These are phyloP conservation scores for Phlegmacium glaucopus DNA, from an alignment of 768 basidiomycete genomes.

Conservation along the genomic window DNA sequence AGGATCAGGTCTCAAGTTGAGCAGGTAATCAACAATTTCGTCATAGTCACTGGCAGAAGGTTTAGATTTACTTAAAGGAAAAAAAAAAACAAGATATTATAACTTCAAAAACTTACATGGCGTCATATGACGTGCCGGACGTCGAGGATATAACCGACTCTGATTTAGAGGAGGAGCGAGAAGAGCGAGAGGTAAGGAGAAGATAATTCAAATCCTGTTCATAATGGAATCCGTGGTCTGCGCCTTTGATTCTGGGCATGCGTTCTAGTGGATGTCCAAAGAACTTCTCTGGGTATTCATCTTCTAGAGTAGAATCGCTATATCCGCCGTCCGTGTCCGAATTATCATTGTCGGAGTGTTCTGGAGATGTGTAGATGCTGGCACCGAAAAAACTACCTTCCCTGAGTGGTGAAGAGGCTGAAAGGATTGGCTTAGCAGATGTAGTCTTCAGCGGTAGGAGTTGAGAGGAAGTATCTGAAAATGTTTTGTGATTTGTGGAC, in stretches of 20 bases:
- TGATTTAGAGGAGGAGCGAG: slow-evolving; percentile 15
- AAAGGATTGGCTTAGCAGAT: background rate
- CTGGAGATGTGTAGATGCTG: slow-evolving; percentile 20
- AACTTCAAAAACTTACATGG: slow-evolving; percentile 1
- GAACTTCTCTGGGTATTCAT: slow-evolving; percentile 14
- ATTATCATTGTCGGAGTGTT: slow-evolving; percentile 15
- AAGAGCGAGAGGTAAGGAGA: slow-evolving; percentile 14
- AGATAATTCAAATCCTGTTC: slow-evolving; percentile 18
- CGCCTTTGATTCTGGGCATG: slow-evolving; percentile 27
- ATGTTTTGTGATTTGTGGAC: background rate
- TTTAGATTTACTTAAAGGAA: slow-evolving; percentile 4
- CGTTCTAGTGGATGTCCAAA: slow-evolving; percentile 35
- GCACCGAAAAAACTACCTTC: slow-evolving; percentile 14
- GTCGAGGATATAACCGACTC: slow-evolving; percentile 15
- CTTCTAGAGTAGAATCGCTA: slow-evolving; percentile 32
- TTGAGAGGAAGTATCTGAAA: background rate
- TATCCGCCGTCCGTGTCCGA: slow-evolving; percentile 16
- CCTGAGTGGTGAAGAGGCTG: background rate
- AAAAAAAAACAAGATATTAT: background rate
- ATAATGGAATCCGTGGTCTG: slow-evolving; percentile 19
- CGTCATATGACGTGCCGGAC: slow-evolving; percentile 10
- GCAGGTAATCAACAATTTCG: slow-evolving; percentile 18
- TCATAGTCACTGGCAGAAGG: slow-evolving; percentile 15
- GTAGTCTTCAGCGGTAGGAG: no score
- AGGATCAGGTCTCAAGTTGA: slow-evolving; percentile 16